phyloP scores from a whole-genome alignment of 306 rosid genomes.

The Erythrophleum fordii region DNA sequence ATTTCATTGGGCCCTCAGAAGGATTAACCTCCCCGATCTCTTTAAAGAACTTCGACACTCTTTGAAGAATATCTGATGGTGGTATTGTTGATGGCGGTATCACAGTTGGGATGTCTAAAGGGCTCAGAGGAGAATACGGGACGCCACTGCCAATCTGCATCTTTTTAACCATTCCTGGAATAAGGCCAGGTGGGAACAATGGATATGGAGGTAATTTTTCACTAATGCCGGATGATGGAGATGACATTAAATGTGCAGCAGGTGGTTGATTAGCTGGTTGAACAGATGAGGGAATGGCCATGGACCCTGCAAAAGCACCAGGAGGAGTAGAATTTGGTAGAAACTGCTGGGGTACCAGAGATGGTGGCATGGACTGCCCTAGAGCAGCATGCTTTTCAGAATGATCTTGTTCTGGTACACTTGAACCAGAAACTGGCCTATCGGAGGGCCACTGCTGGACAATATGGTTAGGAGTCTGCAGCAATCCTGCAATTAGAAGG shows the following conservation, averaged over 20 bases:
- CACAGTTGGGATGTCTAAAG: conserved; percentile 89
- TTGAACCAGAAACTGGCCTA: conserved; percentile 57
- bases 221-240: conserved; percentile 51
- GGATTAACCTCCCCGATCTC: conserved; percentile 97
- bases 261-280: conserved; percentile 68
- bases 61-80: conserved; percentile 87
- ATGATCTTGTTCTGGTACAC: conserved; percentile 68
- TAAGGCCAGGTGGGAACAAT: conserved; percentile 94
- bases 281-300: conserved; percentile 70
- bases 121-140: conserved; percentile 93
- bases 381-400: conserved; percentile 61
- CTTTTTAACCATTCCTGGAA: conserved; percentile 97
- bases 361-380: conserved; percentile 62
- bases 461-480: conserved; percentile 52
- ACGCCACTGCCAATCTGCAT: conserved; percentile 99
- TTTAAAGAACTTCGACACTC: conserved; percentile 84
- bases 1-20: conserved; percentile 81
- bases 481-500: conserved; percentile 57
- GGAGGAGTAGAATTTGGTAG: conserved; percentile 66
- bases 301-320: conserved; percentile 65
- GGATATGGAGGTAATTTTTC: conserved; percentile 94
- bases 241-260: conserved; percentile 60
- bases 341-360: conserved; percentile 65
- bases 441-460: conserved; percentile 81
- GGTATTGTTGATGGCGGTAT: conserved; percentile 92